Evolutionary conservation across 495 filamentous ascomycete genomes (phyloP), one percentile per base, ranked within the genome.

Genomic region (Penicillium coprophilum): DNA sequence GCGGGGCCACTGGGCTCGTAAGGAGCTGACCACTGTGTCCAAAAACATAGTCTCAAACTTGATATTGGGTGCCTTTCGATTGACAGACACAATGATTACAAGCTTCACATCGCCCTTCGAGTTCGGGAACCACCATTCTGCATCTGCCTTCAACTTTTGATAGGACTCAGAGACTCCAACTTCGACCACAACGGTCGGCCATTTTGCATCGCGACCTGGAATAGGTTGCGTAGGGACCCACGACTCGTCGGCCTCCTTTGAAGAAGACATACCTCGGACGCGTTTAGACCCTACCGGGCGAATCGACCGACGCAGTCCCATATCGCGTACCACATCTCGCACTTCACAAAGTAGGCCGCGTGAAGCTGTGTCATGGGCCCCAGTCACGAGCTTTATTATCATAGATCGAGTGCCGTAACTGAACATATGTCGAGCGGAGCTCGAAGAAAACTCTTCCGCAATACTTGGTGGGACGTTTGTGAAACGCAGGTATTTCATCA

Each of bases 81-180:
- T 13, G 12, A 50, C 10, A 5, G 19, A 50, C 19, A 50, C 30
- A 2, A 34, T 36, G 5, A 36, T 15, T 15, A 38, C 10, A 34
- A 50, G 30, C 11, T 50, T 50, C 46, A 50, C 46, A 50, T 34
- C 28, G 19, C 46, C 20, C 19, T 21, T 32, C 3, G 17, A 21
- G 19, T 32, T 50, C 6, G 20, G 21, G 19, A 50, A 20, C 46
- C 46, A 50, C 46, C 46, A 50, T 34, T 32, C 19, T 34, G 46
- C 30, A 36, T 50, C 46, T 50, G 46, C 31, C 10, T 13, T 20
- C 6, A 50, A 20, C 19, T 46, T 28, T 15, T 8, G 2, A 5
- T 3, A 24, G 24, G 24, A 24, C 5, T 24, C 24, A 3, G 24
- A 24, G 2, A 5, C 24, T 3, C 24, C 24, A 5, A 24, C 24